Base-by-base conservation (phyloP, 106 monocot genomes). In the Dendrobium officinale region DNA sequence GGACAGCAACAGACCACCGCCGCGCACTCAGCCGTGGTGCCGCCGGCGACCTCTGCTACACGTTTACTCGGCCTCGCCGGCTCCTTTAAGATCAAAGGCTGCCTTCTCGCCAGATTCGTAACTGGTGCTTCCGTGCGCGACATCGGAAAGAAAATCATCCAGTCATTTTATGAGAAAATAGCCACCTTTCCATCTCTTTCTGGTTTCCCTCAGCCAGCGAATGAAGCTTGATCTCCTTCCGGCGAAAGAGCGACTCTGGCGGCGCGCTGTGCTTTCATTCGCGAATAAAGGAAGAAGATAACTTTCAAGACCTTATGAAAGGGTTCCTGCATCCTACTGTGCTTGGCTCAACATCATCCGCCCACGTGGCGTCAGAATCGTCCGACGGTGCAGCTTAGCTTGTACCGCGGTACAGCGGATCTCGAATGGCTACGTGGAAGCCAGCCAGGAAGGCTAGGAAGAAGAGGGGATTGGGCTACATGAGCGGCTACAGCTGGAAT, bases 31-130 rank as follows among this genome's bases (percentile, higher is more conserved):
- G 64, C 56, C 22, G 40, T 41, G 17, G 64, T 20, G 19, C 8
- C 48, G 33, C 26, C 56, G 37, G 31, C 78, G 10, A 59, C 55
- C 27, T 48, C 72, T 33, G 55, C 41, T n/a, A 37, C 70, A 26
- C 9, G 51, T 64, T 73, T 85, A 20, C 42, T 79, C 42, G 19
- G 42, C 79, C 74, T 79, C 79, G 27, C 40, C 76, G 0, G 40
- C 75, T 48, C 81, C 75, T 73, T 75, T 76, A 48, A 29, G 55
- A 76, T 77, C 58, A 13, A 20, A 18, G 49, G 64, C 6, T 77
- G 82, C 72, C n/a, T 67, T 77, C 80, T 80, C 73, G 75, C 81
- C n/a, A 82, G 84, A 44, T 79, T 42, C 67, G 42, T 80, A 13
- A 81, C 82, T 44, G 75, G n/a, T 15, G 81, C 82, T 41, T 78